Evolutionary conservation across 495 filamentous ascomycete genomes (phyloP).

Genomic region (Lepraria neglecta): DNA sequence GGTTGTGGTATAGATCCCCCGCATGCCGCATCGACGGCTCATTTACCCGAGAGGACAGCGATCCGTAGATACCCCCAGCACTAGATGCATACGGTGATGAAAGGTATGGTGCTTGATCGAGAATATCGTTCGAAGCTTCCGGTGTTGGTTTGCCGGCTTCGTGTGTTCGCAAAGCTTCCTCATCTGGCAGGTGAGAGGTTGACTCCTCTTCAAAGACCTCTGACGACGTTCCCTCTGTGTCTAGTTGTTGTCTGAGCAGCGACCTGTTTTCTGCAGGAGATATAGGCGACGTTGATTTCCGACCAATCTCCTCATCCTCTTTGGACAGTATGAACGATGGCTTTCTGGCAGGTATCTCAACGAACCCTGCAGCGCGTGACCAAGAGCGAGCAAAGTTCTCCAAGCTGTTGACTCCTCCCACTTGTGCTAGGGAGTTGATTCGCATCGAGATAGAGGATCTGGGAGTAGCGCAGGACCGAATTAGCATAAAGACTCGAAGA

Average conservation of each 20-base stretch:
- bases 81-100: slow-evolving; percentile 61
- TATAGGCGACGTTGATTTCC: slow-evolving; percentile 28
- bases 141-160: background rate
- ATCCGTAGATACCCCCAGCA: slow-evolving; percentile 73
- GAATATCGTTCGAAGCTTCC: slow-evolving; percentile 42
- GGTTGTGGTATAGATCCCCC: slow-evolving; percentile 63
- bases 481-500: slow-evolving; percentile 5
- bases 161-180: slow-evolving; percentile 18
- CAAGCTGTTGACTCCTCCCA: slow-evolving; percentile 87
- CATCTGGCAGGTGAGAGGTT: slow-evolving; percentile 25
- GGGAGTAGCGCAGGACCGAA: background rate
- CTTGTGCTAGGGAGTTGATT: slow-evolving; percentile 61
- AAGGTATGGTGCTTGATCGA: slow-evolving; percentile 57
- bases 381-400: slow-evolving; percentile 92
- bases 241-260: slow-evolving; percentile 42
- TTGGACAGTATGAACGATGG: slow-evolving; percentile 60
- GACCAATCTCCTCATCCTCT: slow-evolving; percentile 39
- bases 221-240: slow-evolving; percentile 22
- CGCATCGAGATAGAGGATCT: slow-evolving; percentile 66
- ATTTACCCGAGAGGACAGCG: slow-evolving; percentile 60
- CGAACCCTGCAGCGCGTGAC: slow-evolving; percentile 85
- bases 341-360: slow-evolving; percentile 71
- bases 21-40: slow-evolving; percentile 66
- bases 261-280: slow-evolving; percentile 37
- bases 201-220: slow-evolving; percentile 27